Base-by-base conservation (phyloP, 371 early-diverging fungal genomes). In the Mortierella sp. region DNA sequence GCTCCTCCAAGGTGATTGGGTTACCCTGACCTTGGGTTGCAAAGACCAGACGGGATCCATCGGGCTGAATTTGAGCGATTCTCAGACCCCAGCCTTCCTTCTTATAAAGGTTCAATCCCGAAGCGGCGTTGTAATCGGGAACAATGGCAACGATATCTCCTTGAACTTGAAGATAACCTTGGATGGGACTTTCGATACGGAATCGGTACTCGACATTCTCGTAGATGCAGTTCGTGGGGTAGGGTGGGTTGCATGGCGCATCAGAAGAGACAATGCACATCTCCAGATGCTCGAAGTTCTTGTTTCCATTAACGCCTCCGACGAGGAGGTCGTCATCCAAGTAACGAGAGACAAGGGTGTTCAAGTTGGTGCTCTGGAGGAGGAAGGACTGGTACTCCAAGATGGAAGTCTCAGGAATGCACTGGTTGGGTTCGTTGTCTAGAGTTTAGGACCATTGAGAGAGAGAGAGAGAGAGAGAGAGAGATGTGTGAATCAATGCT, bases 21-120 rank as follows among this genome's bases (percentile, higher is more conserved):
- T 46, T 25, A 19, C 65, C 65, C 3, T 55, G 16, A 9, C 50
- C 50, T 19, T 43, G 45, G 28, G 72, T 60, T 15, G 62, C 46
- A 30, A 66, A 72, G 37, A 72, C 72, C 11, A 19, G 7, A 21
- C 46, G 62, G 6, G 5, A 19, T 6, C 66, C 68, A 25, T 64
- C 60, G 47, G 9, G 23, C 7, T 53, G 2, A 12, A 48, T 1
- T 4, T 68, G 60, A 0, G 51, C 68, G 28, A 73, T 60, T 46
- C 74, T 47, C 51, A 73, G 50, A 15, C n/a, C n/a, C 68, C 74
- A 64, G 7, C 74, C 74, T 5, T 11, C 50, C 48, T 68, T 64
- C 61, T 68, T 63, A 60, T 50, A 64, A 19, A 73, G 55, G 74
- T 60, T 64, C 60, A 73, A 18, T 4, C 15, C 18, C 18, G 74